Percentiles rank a stretch among this genome's conserved stretches.
These are phyloP conservation scores for Apiospora phragmitis DNA, from an alignment of 2,329 filamentous ascomycete species.

Conservation along the genomic window DNA sequence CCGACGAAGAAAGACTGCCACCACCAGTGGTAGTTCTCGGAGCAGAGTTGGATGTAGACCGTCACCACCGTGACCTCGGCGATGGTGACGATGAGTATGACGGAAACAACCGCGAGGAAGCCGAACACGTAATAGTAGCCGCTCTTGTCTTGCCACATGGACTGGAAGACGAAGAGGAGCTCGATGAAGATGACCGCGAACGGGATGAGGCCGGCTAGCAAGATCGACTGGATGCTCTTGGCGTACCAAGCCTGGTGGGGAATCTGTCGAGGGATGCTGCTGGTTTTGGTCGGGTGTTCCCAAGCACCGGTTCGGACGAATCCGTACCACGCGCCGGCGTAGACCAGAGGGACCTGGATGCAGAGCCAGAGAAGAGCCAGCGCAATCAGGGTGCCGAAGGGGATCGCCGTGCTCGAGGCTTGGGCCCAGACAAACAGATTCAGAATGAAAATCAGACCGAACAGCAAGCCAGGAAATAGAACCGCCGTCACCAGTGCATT, in stretches of 20 bases:
- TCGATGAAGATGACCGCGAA: slow-evolving; percentile 90
- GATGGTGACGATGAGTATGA: slow-evolving; percentile 73
- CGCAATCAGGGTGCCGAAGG: slow-evolving; percentile 74
- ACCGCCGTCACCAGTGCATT: slow-evolving; percentile 78
- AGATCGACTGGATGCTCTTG: slow-evolving; percentile 59
- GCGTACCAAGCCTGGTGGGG: slow-evolving; percentile 77
- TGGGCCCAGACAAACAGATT: slow-evolving; percentile 92
- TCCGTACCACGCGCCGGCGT: slow-evolving; percentile 76
- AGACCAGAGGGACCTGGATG: slow-evolving; percentile 83
- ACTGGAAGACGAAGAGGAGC: slow-evolving; percentile 83
- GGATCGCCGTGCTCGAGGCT: slow-evolving; percentile 83
- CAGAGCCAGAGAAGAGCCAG: slow-evolving; percentile 79
- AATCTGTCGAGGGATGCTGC: slow-evolving; percentile 69
- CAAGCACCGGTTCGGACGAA: slow-evolving; percentile 67
- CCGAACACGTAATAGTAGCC: slow-evolving; percentile 93
- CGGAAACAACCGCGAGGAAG: slow-evolving; percentile 73
- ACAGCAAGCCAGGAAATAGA: slow-evolving; percentile 77
- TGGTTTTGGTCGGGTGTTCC: slow-evolving; percentile 81
- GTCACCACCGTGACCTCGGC: slow-evolving; percentile 82
- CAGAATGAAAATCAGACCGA: slow-evolving; percentile 73
- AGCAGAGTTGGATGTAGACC: slow-evolving; percentile 79
- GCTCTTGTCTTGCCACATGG: slow-evolving; percentile 86
- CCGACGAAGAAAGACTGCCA: slow-evolving; percentile 86
- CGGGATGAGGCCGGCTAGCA: slow-evolving; percentile 76
- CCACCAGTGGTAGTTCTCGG: slow-evolving; percentile 91